Evolutionary conservation across 1,139 yeast genomes (phyloP), one percentile per base, ranked within the genome.

Genomic region (Pichia sp.): DNA sequence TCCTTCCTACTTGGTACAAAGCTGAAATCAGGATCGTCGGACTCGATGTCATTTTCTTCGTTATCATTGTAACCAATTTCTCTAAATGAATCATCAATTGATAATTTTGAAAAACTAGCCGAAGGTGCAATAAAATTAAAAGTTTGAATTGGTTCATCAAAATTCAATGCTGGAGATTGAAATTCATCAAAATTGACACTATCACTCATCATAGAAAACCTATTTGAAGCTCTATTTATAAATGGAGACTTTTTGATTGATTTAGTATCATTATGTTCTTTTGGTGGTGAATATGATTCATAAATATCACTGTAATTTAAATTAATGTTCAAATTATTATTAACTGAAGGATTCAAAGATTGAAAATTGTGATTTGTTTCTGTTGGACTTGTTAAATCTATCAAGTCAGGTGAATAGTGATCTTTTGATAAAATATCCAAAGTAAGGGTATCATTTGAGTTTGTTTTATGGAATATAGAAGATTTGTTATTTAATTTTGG

Each of bases 31-130:
- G 25, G 25, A 36, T 19, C 41, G 2, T 36, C 41, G 25, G 25
- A 36, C 9, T 16, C 43, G 27, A 38, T 34, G 22, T 31, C 48
- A 6, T 50, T 28, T 22, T 49, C 49, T 14, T 60, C 55, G 28
- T 51, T 58, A 34, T 60, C 56, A 41, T 59, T 62, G 42, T 65
- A 64, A 5, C 68, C 68, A 31, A 65, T 54, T 51, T 61, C 63
- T 41, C 60, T 53, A 7, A 65, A 55, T 3, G 62, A 55, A 22
- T 47, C 50, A 8, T 56, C 47, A n/a, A 38, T 41, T 10, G 54
- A 48, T 28, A 52, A 46, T 48, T 50, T 51, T 0, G 56, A 53
- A 29, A 47, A 42, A 8, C 33, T 47, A 16, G 52, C 44, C 6
- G 52, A 28, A 27, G 58, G 58, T 18, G 61, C 58, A n/a, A 62